These are phyloP conservation scores for Penicillium nucicola DNA, from an alignment of 495 filamentous ascomycete species.

Conservation along the genomic window DNA sequence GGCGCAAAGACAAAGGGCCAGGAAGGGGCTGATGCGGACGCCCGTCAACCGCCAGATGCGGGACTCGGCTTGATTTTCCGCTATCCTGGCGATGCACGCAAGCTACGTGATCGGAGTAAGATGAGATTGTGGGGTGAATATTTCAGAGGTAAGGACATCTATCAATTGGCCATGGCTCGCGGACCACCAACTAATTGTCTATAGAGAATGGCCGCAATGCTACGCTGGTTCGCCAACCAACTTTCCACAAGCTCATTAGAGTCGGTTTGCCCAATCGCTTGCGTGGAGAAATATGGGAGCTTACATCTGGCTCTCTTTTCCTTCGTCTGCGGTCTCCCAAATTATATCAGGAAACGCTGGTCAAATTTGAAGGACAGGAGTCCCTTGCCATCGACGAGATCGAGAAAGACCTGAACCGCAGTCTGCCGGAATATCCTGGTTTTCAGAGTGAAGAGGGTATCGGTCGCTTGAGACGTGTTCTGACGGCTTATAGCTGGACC, in stretches of 20 bases:
- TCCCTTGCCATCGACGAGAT: constrained; percentile 98
- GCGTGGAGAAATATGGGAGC: constrained; percentile 93
- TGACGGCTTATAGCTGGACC: constrained; percentile 96
- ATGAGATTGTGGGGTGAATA: constrained; percentile 98
- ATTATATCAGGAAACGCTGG: constrained; percentile 76
- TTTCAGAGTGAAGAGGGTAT: constrained; percentile 98
- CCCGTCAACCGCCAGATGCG: constrained; percentile 77
- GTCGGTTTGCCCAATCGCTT: constrained; percentile 93
- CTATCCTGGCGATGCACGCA: constrained; percentile 95
- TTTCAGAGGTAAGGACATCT: constrained; percentile 56
- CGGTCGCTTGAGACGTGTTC: constrained; percentile 78
- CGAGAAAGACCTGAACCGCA: constrained; percentile 95
- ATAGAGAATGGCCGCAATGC: constrained; percentile 90
- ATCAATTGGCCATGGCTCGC: background rate
- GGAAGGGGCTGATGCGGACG: constrained; percentile 34
- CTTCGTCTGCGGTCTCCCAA: constrained; percentile 81
- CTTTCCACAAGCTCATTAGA: constrained; percentile 94
- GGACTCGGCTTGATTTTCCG: constrained; percentile 90
- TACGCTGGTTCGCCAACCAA: constrained; percentile 89
- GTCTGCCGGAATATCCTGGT: constrained; percentile 92
- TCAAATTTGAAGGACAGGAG: constrained; percentile 74
- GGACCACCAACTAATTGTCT: constrained; percentile 3
- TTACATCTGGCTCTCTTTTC: constrained; percentile 86
- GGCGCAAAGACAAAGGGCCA: constrained; percentile 36
- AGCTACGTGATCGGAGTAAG: constrained; percentile 91